phyloP scores from a whole-genome alignment of 305 asterid species.

The Solanum hybrid region DNA sequence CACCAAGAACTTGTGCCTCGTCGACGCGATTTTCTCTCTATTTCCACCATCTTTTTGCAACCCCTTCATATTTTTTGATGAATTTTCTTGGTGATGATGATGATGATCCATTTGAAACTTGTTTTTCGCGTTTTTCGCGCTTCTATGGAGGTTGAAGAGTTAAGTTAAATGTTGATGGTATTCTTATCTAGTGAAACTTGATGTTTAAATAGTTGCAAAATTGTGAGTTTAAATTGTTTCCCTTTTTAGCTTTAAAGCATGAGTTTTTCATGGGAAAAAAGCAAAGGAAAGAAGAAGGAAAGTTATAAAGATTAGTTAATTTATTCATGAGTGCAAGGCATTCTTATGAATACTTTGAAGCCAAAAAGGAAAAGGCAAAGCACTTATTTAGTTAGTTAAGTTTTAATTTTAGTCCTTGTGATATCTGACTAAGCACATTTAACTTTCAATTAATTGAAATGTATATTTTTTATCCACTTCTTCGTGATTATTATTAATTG shows the following conservation, averaged over 20 bases:
- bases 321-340: neutral
- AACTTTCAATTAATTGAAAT: neutral
- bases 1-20: neutral
- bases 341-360: neutral
- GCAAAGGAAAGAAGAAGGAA: constrained; percentile 1
- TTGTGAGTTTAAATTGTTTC: neutral
- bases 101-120: neutral
- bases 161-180: neutral
- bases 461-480: neutral
- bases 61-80: neutral
- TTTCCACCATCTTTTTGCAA: neutral
- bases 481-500: neutral
- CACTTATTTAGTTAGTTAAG: neutral
- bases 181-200: neutral
- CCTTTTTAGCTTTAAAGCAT: neutral
- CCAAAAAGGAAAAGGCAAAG: neutral
- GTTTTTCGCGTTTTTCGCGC: neutral
- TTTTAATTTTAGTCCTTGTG: neutral
- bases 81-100: neutral
- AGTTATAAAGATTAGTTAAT: neutral
- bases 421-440: neutral
- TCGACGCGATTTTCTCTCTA: neutral
- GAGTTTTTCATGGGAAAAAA: constrained; percentile 1
- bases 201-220: neutral
- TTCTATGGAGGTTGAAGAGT: neutral